A percentile compares a stretch with the other conserved stretches of the same genome.
Conservation (phyloP, 169 alveolate species). For the Plasmodium gonderi region DNA sequence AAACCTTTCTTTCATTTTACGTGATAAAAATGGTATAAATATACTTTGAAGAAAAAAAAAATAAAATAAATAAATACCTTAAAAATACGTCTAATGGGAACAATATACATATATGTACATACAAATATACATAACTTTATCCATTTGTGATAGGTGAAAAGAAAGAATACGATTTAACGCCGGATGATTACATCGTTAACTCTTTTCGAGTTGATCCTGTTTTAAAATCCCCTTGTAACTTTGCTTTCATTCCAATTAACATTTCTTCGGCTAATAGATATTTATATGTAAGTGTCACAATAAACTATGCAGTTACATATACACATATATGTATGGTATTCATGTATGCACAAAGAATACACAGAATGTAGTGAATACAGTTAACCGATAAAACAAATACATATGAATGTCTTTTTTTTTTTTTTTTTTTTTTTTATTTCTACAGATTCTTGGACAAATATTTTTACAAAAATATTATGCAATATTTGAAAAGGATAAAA, state of each 20-base stretch:
- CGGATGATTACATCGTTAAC: slow-evolving; percentile 62
- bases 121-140: background rate
- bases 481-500: slow-evolving; percentile 72
- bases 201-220: slow-evolving; percentile 55
- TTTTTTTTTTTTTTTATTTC: background rate
- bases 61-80: background rate
- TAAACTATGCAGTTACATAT: background rate
- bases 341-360: background rate
- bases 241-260: slow-evolving; percentile 74
- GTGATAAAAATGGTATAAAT: slow-evolving; percentile 38
- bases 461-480: slow-evolving; percentile 74
- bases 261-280: slow-evolving; percentile 68
- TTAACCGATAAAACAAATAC: background rate
- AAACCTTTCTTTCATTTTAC: slow-evolving; percentile 58
- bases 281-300: slow-evolving; percentile 43
- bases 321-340: background rate
- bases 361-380: background rate
- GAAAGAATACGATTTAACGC: slow-evolving; percentile 66
- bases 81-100: background rate
- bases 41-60: background rate
- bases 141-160: slow-evolving; percentile 10
- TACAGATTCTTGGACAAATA: slow-evolving; percentile 74
- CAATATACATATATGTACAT: background rate
- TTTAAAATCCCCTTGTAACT: slow-evolving; percentile 70
- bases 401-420: background rate